phyloP scores from a whole-genome alignment of 2,329 filamentous ascomycete species.

The Chrysoporthe cubensis region DNA sequence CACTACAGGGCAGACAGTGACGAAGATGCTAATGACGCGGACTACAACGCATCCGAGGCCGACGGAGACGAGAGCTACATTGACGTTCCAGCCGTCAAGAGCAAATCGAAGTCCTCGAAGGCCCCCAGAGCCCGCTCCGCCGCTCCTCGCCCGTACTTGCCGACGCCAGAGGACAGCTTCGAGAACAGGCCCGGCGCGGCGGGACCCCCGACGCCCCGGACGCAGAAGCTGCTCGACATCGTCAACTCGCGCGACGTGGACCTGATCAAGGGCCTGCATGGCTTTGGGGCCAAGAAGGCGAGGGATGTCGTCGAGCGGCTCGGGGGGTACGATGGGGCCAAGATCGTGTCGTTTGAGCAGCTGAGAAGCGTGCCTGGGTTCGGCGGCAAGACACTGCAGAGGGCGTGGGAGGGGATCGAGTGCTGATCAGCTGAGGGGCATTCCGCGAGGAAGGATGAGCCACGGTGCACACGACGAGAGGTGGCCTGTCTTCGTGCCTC shows the following conservation, averaged over 20 bases:
- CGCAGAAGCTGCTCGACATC: constrained; percentile 66
- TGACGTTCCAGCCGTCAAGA: constrained; percentile 29
- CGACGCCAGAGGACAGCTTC: constrained; percentile 39
- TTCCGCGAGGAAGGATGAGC: no score
- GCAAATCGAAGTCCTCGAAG: constrained; percentile 22
- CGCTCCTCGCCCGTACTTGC: constrained; percentile 32
- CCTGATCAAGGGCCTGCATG: constrained; percentile 68
- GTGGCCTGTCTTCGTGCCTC: no score
- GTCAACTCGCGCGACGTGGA: constrained; percentile 73
- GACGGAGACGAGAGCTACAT: constrained; percentile 45
- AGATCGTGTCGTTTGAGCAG: constrained; percentile 54
- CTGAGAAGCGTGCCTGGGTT: constrained; percentile 60
- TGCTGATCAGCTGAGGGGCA: neutral
- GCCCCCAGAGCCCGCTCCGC: constrained; percentile 9
- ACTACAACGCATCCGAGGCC: constrained; percentile 47
- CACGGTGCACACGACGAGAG: neutral
- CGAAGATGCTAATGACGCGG: constrained; percentile 45
- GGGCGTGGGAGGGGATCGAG: constrained; percentile 55
- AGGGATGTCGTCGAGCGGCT: constrained; percentile 61
- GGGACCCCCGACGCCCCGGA: constrained; percentile 49
- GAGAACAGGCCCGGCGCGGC: neutral
- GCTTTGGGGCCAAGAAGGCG: constrained; percentile 75
- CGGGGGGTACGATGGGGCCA: constrained; percentile 47
- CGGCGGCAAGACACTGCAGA: constrained; percentile 59
- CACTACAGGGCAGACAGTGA: constrained; percentile 44